Percentiles rank a stretch among this genome's conserved stretches.
Conservation (phyloP, 345 rosid species). For the Aquilaria yunnanensis region DNA sequence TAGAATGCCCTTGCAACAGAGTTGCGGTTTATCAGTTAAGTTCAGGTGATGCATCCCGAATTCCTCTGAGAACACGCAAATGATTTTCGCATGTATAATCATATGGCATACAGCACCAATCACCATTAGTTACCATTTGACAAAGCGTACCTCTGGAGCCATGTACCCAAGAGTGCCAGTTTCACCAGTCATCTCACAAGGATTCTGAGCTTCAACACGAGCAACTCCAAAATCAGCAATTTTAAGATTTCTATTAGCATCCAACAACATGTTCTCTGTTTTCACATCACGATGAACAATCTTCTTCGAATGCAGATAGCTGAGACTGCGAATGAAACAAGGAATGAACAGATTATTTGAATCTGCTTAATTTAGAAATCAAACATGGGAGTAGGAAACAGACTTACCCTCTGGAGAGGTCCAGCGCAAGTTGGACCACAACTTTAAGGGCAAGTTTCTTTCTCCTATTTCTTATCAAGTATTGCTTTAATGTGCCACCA, state of each 20-base stretch:
- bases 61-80: too few species aligned
- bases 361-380: background rate
- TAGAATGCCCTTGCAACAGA: background rate
- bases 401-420: conserved; percentile 81
- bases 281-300: conserved; percentile 98
- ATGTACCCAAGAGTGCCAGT: conserved; percentile 95
- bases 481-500: conserved; percentile 85
- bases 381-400: background rate
- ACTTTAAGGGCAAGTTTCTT: conserved; percentile 73
- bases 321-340: conserved; percentile 47
- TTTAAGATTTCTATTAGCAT: conserved; percentile 50
- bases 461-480: conserved; percentile 55
- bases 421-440: conserved; percentile 83
- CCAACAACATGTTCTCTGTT: conserved; percentile 86
- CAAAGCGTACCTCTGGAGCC: conserved; percentile 87
- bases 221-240: conserved; percentile 99
- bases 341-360: background rate
- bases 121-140: background rate
- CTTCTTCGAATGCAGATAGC: conserved; percentile 82
- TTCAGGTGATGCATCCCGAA: too few species aligned
- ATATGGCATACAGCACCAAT: too few species aligned
- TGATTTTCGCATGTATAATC: too few species aligned
- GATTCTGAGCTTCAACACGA: conserved; percentile 95
- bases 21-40: too few species aligned
- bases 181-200: conserved; percentile 94